A percentile compares a stretch with the other conserved stretches of the same genome.
Conservation (phyloP, 1,139 yeast species). For the Pichia norvegensis region DNA sequence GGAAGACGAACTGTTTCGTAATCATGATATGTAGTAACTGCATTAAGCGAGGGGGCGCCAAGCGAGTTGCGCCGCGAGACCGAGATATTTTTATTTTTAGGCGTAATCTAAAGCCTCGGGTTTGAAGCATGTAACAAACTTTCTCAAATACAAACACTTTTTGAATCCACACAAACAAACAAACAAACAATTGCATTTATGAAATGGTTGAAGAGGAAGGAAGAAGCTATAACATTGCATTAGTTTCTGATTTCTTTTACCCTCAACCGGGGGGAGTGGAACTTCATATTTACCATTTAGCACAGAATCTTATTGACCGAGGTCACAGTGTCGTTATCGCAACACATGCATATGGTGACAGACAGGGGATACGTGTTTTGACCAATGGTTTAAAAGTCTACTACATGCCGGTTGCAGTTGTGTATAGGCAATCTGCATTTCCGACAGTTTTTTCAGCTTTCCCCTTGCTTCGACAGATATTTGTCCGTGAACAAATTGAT, state of each 20-base stretch:
- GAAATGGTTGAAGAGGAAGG: neutral
- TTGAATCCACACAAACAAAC: no score
- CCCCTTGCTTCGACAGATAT: constrained; percentile 77
- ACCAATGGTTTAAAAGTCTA: constrained; percentile 92
- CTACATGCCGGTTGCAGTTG: constrained; percentile 73
- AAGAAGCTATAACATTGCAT: constrained; percentile 9
- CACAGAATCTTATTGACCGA: constrained; percentile 67
- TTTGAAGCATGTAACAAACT: no score
- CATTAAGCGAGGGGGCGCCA: no score
- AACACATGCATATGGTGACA: constrained; percentile 79
- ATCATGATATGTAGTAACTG: no score
- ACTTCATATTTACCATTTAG: constrained; percentile 80
- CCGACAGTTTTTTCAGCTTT: constrained; percentile 88
- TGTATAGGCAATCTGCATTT: constrained; percentile 75
- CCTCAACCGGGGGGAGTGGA: constrained; percentile 99
- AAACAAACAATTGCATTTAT: neutral
- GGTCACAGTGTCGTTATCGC: constrained; percentile 91
- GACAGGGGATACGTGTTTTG: constrained; percentile 73
- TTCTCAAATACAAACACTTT: no score
- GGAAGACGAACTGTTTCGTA: no score
- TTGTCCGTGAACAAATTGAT: constrained; percentile 76
- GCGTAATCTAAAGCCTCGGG: no score
- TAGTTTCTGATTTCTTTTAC: constrained; percentile 84
- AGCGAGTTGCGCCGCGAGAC: no score
- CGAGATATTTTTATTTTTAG: no score